These are phyloP conservation scores for Xylariaceae sp. DNA, from an alignment of 2,329 filamentous ascomycete species.

Conservation along the genomic window DNA sequence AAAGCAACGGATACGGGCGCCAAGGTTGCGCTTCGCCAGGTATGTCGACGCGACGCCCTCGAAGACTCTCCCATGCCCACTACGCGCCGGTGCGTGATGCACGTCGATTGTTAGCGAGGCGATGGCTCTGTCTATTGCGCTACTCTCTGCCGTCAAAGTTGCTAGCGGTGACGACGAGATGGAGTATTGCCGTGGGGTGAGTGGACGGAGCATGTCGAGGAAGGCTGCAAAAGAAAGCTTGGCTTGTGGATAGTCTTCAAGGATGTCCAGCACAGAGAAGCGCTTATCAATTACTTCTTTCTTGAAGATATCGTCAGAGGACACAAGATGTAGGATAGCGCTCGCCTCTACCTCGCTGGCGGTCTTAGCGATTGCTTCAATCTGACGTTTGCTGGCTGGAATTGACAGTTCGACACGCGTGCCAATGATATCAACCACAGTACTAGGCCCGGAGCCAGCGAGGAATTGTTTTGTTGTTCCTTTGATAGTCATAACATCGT, in stretches of 20 bases:
- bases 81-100: slow-evolving; percentile 7
- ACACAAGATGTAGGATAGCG: slow-evolving; percentile 32
- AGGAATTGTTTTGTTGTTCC: slow-evolving; percentile 15
- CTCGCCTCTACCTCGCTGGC: slow-evolving; percentile 41
- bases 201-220: slow-evolving; percentile 56
- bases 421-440: slow-evolving; percentile 41
- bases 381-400: slow-evolving; percentile 37
- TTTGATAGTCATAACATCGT: slow-evolving; percentile 12
- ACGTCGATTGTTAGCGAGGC: slow-evolving; percentile 16
- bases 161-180: slow-evolving; percentile 14
- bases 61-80: slow-evolving; percentile 8
- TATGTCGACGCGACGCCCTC: slow-evolving; percentile 13
- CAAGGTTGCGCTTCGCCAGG: slow-evolving; percentile 1
- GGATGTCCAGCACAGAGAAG: slow-evolving; percentile 34
- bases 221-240: slow-evolving; percentile 35
- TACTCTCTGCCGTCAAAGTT: background rate
- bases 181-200: slow-evolving; percentile 57
- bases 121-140: too few relatives aligned
- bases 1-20: slow-evolving; percentile 5
- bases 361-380: slow-evolving; percentile 46
- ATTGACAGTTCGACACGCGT: slow-evolving; percentile 19
- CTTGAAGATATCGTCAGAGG: slow-evolving; percentile 28
- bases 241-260: slow-evolving; percentile 36
- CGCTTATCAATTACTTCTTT: slow-evolving; percentile 42
- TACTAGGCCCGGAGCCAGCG: slow-evolving; percentile 8